Evolutionary conservation across 495 filamentous ascomycete genomes (phyloP), one percentile per base, ranked within the genome.

Genomic region (Hypomontagnella monticulosa): DNA sequence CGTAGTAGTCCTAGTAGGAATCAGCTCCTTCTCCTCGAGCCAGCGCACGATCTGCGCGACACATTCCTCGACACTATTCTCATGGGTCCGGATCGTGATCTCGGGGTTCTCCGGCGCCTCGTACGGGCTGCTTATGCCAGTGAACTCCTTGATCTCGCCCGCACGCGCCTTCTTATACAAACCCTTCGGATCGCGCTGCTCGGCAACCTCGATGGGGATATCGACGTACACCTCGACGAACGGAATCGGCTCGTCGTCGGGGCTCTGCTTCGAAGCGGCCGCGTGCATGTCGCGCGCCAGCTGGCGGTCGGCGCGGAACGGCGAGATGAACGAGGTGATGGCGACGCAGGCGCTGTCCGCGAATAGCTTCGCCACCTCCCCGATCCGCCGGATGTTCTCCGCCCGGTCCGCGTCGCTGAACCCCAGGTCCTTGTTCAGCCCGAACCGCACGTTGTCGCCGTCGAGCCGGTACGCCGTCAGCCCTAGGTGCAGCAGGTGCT

Each of bases 371-470:
- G 95, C 93, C 9, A 99, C 94, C 83, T 99, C 96, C 12, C 91
- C 91, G 68, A 99, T 96, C 56, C 95, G 86, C 47, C 95, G 85
- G 76, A 99, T 99, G 80, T 99, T 99, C 86, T 98, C 96, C 75
- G 92, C 93, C 60, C 95, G 87, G 81, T 98, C 95, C 69, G 86
- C 85, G 71, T 96, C 93, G 66, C 87, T 90, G 83, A 98, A 98
- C 3, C 93, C 94, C 32, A 98, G 85, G 81, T 99, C 94, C 76
- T 93, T 93, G 84, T 99, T 99, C 68, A 99, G 82, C 1, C 95
- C 96, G 83, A 97, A 97, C 58, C 95, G 94, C 71, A 99, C 88
- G 82, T 99, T 99, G 85, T 99, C 95, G 70, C 95, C 95, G 78
- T 99, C 95, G 14, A 99, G 88, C 1, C 96, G 87, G 83, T 99